Percentiles rank a stretch among this genome's conserved stretches.
phyloP scores from a whole-genome alignment of 2,329 filamentous ascomycete genomes.

The Neonectria sp. region DNA sequence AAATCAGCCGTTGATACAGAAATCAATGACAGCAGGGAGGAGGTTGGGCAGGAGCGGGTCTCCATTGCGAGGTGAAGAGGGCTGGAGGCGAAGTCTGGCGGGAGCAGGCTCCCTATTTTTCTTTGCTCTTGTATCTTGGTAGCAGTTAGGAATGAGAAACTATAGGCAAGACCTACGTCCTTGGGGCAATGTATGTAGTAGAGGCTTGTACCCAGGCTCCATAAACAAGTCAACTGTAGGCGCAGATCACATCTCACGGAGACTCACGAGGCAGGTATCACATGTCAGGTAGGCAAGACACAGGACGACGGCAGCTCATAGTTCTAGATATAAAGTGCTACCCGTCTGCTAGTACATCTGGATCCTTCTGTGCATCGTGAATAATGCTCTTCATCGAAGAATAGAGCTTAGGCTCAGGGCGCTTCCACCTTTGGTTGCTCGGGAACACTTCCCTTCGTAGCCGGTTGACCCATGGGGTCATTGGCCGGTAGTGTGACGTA shows the following conservation, averaged over 20 bases:
- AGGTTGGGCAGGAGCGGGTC: too few species aligned
- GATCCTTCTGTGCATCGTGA: slow-evolving; percentile 20
- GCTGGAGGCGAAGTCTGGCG: slow-evolving; percentile 14
- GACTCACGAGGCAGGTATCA: not conserved
- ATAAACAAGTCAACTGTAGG: not conserved
- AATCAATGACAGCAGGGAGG: too few species aligned
- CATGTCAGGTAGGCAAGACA: not conserved
- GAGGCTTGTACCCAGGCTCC: not conserved
- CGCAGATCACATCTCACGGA: not conserved
- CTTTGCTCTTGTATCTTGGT: too few species aligned
- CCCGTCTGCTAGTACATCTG: slow-evolving; percentile 14
- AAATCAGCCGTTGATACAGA: too few species aligned
- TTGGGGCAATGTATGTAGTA: too few species aligned
- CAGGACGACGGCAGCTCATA: slow-evolving; percentile 1
- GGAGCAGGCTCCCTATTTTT: too few species aligned
- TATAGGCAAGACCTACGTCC: too few species aligned
- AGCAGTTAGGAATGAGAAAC: too few species aligned
- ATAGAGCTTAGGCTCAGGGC: slow-evolving; percentile 18
- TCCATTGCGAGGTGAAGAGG: slow-evolving; percentile 29
- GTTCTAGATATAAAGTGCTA: slow-evolving; percentile 9
- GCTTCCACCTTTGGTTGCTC: slow-evolving; percentile 40
- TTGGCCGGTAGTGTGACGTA: slow-evolving; percentile 47
- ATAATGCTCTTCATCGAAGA: slow-evolving; percentile 24
- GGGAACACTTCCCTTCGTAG: slow-evolving; percentile 52
- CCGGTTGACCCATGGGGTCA: slow-evolving; percentile 52